Evolutionary conservation across 345 rosid genomes (phyloP), one percentile per base, ranked within the genome.

Genomic region (Citrus inodora): DNA sequence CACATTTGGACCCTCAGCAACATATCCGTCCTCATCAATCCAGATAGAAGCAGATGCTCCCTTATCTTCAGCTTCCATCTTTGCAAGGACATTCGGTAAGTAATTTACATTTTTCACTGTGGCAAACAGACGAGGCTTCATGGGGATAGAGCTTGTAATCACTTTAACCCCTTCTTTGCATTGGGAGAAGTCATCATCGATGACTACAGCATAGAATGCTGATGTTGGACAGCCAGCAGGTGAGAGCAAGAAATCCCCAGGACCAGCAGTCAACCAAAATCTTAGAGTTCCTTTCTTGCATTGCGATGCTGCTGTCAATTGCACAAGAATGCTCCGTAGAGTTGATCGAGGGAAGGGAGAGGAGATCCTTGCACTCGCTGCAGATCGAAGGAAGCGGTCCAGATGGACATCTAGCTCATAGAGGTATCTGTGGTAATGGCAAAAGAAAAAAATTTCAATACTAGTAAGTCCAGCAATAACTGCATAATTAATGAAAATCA

Each of bases 181-280:
- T 33, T 91, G 95, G 25, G 82, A 83, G 79, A 89, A 76, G 56
- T 84, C 85, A 6, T 88, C 81, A 1, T 84, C 89, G 1, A 91
- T 91, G 73, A 87, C 92, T 10, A 91, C 89, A 53, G 93, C 95
- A 40, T 91, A 91, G 85, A 91, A 91, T 63, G 91, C 95, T 42
- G 95, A 64, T 30, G 86, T 80, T 9, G 87, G 91, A 70, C 89
- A 89, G 16, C 86, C 83, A 22, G 91, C 82, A 8, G 95, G 87
- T 5, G 93, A 91, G 61, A 91, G 91, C 83, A 86, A 78, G 87
- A 89, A 91, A 74, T 91, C 80, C 33, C 95, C 93, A 22, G 93
- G 95, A 40, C 93, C 93, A 21, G 95, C 85, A 80, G 82, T 89
- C 76, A 90, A 77, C 95, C 93, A 91, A 81, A 76, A 91, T 71